phyloP scores from a whole-genome alignment of 345 rosid species.

The Boechera retrofracta region DNA sequence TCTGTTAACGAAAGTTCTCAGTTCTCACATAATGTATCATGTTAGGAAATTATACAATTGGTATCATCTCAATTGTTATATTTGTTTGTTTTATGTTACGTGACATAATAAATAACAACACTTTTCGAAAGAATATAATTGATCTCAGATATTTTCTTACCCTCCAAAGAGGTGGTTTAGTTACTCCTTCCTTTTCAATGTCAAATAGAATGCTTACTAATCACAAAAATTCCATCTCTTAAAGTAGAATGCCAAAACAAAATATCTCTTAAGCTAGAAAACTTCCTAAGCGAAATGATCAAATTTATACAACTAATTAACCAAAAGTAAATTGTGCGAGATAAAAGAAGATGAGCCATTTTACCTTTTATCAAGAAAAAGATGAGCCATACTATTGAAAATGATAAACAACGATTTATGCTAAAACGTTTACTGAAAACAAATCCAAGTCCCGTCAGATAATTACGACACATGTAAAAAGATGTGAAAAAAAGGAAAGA shows the following conservation, averaged over 20 bases:
- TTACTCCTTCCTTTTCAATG: not conserved
- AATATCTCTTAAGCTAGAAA: not conserved
- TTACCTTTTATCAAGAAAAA: too few relatives aligned
- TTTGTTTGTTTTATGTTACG: not conserved
- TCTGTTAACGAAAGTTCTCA: not conserved
- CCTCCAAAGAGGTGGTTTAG: not conserved
- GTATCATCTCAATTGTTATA: not conserved
- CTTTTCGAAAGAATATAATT: not conserved
- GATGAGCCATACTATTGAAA: too few relatives aligned
- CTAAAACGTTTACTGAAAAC: not conserved
- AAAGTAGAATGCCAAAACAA: not conserved
- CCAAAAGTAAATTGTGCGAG: not conserved
- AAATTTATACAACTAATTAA: not conserved
- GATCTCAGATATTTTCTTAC: not conserved
- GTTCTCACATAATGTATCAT: not conserved
- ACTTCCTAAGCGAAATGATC: not conserved
- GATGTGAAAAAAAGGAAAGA: not conserved
- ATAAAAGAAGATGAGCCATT: not conserved
- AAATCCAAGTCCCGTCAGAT: not conserved
- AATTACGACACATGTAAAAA: slow-evolving; percentile 8
- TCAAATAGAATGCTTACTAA: too few relatives aligned
- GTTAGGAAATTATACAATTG: not conserved
- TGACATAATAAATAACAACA: not conserved
- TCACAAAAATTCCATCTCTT: not conserved
- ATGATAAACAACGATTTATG: too few relatives aligned